Evolutionary conservation across 345 rosid species (phyloP).

Genomic region (Syzygium grande): DNA sequence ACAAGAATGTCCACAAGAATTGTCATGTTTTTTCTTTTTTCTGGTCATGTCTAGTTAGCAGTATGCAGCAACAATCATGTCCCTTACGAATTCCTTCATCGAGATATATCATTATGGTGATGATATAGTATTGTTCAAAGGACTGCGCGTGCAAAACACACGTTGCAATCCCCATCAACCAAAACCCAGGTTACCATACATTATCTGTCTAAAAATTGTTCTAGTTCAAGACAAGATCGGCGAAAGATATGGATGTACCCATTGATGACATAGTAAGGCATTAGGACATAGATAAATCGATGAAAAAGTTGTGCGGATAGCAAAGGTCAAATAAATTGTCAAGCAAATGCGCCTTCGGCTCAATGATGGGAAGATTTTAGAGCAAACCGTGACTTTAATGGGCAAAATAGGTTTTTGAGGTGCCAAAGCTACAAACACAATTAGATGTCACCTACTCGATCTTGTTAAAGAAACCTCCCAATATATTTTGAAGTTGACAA

Average conservation of each 20-base stretch:
- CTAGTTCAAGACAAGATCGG: background rate
- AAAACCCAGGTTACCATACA: background rate
- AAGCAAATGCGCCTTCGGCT: background rate
- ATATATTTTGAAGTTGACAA: no score
- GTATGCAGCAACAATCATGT: background rate
- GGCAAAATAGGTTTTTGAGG: background rate
- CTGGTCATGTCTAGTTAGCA: background rate
- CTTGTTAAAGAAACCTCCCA: no score
- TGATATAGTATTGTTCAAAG: background rate
- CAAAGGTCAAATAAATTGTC: background rate
- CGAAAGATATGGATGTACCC: background rate
- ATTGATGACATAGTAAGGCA: background rate
- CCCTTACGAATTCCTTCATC: background rate
- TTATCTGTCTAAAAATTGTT: background rate
- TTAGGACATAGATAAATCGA: background rate
- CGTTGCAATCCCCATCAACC: background rate
- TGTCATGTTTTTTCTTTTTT: background rate
- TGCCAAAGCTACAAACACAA: background rate
- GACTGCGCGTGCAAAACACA: background rate
- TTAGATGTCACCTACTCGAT: background rate
- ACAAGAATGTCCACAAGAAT: background rate
- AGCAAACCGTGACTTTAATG: background rate
- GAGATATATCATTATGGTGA: background rate
- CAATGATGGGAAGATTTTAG: background rate
- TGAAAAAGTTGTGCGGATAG: background rate